Base-by-base conservation (phyloP, 208 protist genomes). In the Paratrypanosoma confusum region DNA sequence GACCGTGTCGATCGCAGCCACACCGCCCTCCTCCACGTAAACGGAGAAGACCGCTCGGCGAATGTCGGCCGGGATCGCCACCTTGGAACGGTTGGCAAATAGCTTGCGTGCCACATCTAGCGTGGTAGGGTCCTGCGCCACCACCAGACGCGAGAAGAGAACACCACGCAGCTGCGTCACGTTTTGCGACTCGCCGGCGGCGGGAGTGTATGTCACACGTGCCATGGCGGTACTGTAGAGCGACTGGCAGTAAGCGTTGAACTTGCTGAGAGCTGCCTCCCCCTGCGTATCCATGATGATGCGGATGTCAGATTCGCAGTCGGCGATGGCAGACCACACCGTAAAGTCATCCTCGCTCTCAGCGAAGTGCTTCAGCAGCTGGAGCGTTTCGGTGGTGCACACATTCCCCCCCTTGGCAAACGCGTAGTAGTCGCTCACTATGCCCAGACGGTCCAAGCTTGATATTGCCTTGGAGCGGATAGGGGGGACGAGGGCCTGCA, bases 381-480 rank as follows among this genome's bases (percentile, higher is more conserved):
- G 60, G 14, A 91, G 45, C 0, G 54, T 67, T 24, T 67, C 57
- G 5, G 47, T 37, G 8, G 64, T 42, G 27, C 50, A 46, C 20
- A 53, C 64, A 47, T 81, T 71, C 3, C 81, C 81, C 26, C 66
- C 65, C 13, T 61, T 59, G 11, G 77, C 67, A 45, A 90, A 85
- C 24, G 74, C 78, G 40, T 61, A 57, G 48, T 76, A 72, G 49
- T 90, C 81, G 10, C 56, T 56, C 25, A 90, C 50, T 29, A 90
- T 54, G 25, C 35, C 16, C 34, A 78, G 56, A 32, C 75, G 63
- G 59, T 90, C 81, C 14, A 85, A 58, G 50, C 43, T 64, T 39
- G 54, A 53, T 6, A 90, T 22, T 11, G 46, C 21, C 50, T 81
- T 76, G 17, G 24, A 18, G 23, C 35, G 1, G 25, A 91, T 36